A percentile compares a stretch with the other conserved stretches of the same genome.
Evolutionary conservation across 768 basidiomycete genomes (phyloP).

Genomic region (Hydnomerulius pinastri): DNA sequence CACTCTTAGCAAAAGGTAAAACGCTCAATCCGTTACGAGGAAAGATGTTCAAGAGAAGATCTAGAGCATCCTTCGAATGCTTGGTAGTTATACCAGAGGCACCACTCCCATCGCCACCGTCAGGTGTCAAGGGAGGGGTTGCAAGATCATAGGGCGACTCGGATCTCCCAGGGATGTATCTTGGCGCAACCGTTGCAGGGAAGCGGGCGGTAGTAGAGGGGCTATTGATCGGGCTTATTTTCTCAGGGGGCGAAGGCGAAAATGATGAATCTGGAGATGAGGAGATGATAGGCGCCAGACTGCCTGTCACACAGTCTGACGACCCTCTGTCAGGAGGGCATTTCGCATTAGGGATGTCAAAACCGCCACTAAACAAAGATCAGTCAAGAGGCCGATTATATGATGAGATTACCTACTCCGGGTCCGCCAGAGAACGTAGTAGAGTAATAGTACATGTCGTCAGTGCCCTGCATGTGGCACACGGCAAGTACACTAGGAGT

Average conservation of each 20-base stretch:
- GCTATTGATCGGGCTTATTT: conserved; percentile 19
- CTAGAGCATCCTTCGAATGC: conserved; percentile 64
- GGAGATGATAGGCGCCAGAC: conserved; percentile 67
- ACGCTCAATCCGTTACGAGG: conserved; percentile 69
- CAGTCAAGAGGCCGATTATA: conserved; percentile 2
- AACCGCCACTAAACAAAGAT: conserved; percentile 75
- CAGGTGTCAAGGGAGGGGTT: conserved; percentile 83
- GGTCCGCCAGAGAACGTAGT: conserved; percentile 94
- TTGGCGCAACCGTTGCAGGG: conserved; percentile 37
- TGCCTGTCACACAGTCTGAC: conserved; percentile 94
- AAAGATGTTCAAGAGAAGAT: conserved; percentile 78
- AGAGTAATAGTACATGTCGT: conserved; percentile 88
- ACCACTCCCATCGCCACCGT: conserved; percentile 51
- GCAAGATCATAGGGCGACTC: conserved; percentile 44
- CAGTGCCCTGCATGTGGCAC: conserved; percentile 78
- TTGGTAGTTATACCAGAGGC: conserved; percentile 44
- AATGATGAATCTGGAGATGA: conserved; percentile 39
- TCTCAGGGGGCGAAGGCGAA: conserved; percentile 32
- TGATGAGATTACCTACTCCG: conserved; percentile 54
- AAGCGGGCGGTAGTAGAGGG: conserved; percentile 22
- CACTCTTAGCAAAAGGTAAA: conserved; percentile 73
- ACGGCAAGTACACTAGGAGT: conserved; percentile 83
- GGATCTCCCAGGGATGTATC: conserved; percentile 44
- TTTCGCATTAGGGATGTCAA: conserved; percentile 89
- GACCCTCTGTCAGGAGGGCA: conserved; percentile 97